phyloP scores from a whole-genome alignment of 805 yeast species.

The Hemisphaericaspora nanyangensis region DNA sequence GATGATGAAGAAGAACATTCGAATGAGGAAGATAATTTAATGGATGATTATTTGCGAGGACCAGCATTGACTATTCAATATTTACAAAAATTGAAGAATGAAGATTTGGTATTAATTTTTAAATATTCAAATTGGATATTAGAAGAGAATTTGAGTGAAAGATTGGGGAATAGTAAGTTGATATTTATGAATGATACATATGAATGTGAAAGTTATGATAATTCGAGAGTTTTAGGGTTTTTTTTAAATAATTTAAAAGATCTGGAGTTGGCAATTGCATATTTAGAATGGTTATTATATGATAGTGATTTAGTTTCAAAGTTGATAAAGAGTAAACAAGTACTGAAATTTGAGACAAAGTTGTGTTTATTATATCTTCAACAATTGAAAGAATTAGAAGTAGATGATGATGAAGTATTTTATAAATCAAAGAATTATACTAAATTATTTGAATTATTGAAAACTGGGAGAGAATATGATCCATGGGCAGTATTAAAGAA shows the following conservation, averaged over 20 bases:
- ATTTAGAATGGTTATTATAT: slow-evolving; percentile 42
- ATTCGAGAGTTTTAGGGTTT: slow-evolving; percentile 49
- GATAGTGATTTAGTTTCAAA: slow-evolving; percentile 30
- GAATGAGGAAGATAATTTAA: slow-evolving; percentile 15
- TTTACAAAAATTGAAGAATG: slow-evolving; percentile 50
- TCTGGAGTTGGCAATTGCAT: slow-evolving; percentile 28
- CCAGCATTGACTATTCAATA: slow-evolving; percentile 51
- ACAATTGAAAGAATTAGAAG: slow-evolving; percentile 13
- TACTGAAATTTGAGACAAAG: slow-evolving; percentile 31
- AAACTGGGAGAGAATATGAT: slow-evolving; percentile 28
- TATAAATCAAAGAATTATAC: slow-evolving; percentile 16
- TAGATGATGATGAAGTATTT: slow-evolving; percentile 9
- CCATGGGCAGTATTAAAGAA: slow-evolving; percentile 32
- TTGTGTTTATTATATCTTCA: slow-evolving; percentile 30
- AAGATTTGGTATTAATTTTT: slow-evolving; percentile 51
- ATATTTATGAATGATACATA: slow-evolving; percentile 67
- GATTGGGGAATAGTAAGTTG: slow-evolving; percentile 29
- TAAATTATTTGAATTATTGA: slow-evolving; percentile 32
- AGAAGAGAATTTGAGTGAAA: slow-evolving; percentile 1
- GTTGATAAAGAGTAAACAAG: slow-evolving; percentile 11
- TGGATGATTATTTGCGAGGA: slow-evolving; percentile 27
- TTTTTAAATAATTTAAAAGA: slow-evolving; percentile 30
- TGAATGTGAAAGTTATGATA: slow-evolving; percentile 56
- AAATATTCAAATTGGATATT: slow-evolving; percentile 54
- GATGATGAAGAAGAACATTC: slow-evolving; percentile 7